A percentile compares a stretch with the other conserved stretches of the same genome.
These are phyloP conservation scores for Saturnispora zaruensis DNA, from an alignment of 805 yeast genomes.

Conservation along the genomic window DNA sequence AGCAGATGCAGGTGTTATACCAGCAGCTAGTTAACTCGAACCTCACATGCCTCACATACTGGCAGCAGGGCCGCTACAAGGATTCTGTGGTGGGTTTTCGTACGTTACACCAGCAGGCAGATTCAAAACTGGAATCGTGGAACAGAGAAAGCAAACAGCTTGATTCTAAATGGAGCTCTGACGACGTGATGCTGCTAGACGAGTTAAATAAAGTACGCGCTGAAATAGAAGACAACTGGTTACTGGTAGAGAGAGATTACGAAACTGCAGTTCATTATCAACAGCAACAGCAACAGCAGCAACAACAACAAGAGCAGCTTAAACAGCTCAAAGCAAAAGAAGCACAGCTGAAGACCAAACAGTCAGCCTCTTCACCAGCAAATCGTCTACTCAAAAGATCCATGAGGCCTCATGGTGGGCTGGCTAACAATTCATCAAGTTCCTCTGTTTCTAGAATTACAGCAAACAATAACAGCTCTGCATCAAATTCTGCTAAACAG, in stretches of 20 bases:
- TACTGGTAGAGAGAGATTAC: constrained; percentile 4
- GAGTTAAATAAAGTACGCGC: constrained; percentile 21
- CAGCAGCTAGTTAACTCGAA: constrained; percentile 8
- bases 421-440: constrained; percentile 4
- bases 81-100: constrained; percentile 4
- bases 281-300: constrained; percentile 15
- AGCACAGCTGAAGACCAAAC: constrained; percentile 12
- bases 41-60: not conserved
- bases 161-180: constrained; percentile 31
- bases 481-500: constrained; percentile 24
- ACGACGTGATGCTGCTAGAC: constrained; percentile 36
- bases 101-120: constrained; percentile 27
- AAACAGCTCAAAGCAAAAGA: constrained; percentile 8
- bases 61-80: constrained; percentile 3
- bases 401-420: constrained; percentile 7
- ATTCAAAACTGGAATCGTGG: constrained; percentile 45
- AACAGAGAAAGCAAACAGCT: constrained; percentile 31
- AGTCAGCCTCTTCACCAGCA: constrained; percentile 7
- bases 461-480: not conserved
- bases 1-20: constrained; percentile 12
- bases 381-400: constrained; percentile 5
- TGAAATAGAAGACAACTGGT: constrained; percentile 12
- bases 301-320: constrained; percentile 21
- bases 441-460: not conserved
- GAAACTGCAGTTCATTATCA: constrained; percentile 7